phyloP scores from a whole-genome alignment of 2,329 filamentous ascomycete species.

The Dothideomycetes sp. region DNA sequence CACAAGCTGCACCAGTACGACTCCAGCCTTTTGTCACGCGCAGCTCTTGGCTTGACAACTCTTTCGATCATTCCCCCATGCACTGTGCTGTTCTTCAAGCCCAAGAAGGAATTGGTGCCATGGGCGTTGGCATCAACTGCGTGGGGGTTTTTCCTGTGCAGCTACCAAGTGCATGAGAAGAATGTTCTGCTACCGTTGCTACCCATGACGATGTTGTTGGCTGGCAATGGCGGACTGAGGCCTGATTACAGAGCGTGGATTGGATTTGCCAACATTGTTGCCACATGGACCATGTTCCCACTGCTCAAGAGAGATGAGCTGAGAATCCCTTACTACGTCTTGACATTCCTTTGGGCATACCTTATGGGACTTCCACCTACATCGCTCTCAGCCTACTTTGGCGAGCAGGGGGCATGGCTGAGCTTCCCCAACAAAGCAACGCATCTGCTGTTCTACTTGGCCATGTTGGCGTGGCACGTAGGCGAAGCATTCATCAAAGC shows the following conservation, averaged over 20 bases:
- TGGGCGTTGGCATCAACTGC: constrained; percentile 73
- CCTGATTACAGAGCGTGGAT: constrained; percentile 79
- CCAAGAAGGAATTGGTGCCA: constrained; percentile 67
- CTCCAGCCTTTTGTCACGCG: constrained; percentile 60
- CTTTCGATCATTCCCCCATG: constrained; percentile 71
- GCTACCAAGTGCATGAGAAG: constrained; percentile 98
- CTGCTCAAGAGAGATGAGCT: constrained; percentile 78
- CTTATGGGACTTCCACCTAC: constrained; percentile 78
- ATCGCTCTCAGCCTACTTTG: constrained; percentile 59
- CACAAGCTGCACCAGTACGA: constrained; percentile 77
- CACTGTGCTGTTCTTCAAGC: constrained; percentile 66
- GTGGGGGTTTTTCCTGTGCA: constrained; percentile 97
- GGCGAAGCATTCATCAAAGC: constrained; percentile 59
- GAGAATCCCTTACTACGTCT: constrained; percentile 70
- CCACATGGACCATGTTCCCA: constrained; percentile 88
- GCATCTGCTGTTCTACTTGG: constrained; percentile 66
- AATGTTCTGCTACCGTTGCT: constrained; percentile 85
- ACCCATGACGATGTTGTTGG: constrained; percentile 83
- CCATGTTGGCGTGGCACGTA: constrained; percentile 75
- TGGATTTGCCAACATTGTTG: constrained; percentile 87
- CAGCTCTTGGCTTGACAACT: constrained; percentile 66
- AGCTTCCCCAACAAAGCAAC: constrained; percentile 56
- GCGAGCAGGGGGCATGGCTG: constrained; percentile 32
- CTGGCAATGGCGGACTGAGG: constrained; percentile 65
- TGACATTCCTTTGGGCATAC: constrained; percentile 85